phyloP scores from a whole-genome alignment of 225 moss, liverwort and hornwort genomes.

The Ulota crispa region DNA sequence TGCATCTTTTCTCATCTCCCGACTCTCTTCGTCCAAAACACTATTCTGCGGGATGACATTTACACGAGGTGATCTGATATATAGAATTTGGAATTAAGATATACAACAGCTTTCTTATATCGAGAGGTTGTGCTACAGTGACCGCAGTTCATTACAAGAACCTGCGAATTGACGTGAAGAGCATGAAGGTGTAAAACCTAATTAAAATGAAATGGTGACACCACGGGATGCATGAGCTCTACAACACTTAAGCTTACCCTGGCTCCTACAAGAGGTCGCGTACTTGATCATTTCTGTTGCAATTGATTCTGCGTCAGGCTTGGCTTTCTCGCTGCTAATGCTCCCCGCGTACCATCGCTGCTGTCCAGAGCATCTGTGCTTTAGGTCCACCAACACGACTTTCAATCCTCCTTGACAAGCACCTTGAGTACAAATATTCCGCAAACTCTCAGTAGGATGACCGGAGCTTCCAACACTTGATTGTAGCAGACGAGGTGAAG shows the following conservation, averaged over 20 bases:
- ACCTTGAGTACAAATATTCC: neutral
- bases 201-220: slow-evolving; percentile 8
- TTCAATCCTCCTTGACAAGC: slow-evolving; percentile 20
- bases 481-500: slow-evolving; percentile 14
- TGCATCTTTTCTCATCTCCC: slow-evolving; percentile 4
- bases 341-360: slow-evolving; percentile 48
- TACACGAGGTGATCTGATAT: neutral
- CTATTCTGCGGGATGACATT: neutral
- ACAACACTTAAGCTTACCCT: slow-evolving; percentile 36
- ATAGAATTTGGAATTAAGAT: neutral
- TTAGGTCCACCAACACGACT: slow-evolving; percentile 18
- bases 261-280: slow-evolving; percentile 43
- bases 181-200: slow-evolving; percentile 10
- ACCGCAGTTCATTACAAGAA: neutral
- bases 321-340: slow-evolving; percentile 52
- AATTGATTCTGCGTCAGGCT: slow-evolving; percentile 46
- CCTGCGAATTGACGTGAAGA: neutral
- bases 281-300: slow-evolving; percentile 66
- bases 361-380: slow-evolving; percentile 20
- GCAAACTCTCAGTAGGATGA: slow-evolving; percentile 27
- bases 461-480: slow-evolving; percentile 3
- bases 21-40: slow-evolving; percentile 4
- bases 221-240: slow-evolving; percentile 5
- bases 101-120: neutral
- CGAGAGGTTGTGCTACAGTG: neutral